phyloP scores from a whole-genome alignment of 2,329 filamentous ascomycete genomes.

The Pyrenochaeta sp. region DNA sequence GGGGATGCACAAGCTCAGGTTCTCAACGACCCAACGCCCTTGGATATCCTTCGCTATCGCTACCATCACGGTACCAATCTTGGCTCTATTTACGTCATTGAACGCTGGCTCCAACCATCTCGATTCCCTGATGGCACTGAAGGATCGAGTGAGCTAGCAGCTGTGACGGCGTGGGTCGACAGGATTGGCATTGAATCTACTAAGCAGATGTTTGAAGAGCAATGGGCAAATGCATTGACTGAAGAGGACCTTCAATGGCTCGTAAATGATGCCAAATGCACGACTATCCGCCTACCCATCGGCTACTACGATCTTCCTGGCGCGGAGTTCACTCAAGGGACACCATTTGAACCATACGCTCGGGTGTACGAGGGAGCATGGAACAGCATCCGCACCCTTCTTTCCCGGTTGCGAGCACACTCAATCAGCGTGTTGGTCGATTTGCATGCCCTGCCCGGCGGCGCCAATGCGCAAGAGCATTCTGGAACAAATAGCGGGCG shows the following conservation, averaged over 20 bases:
- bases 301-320: slow-evolving; percentile 66
- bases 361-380: slow-evolving; percentile 64
- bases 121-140: slow-evolving; percentile 57
- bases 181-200: slow-evolving; percentile 59
- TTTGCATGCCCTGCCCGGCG: slow-evolving; percentile 66
- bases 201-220: slow-evolving; percentile 60
- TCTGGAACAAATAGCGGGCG: slow-evolving; percentile 63
- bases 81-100: slow-evolving; percentile 67
- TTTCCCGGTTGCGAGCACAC: slow-evolving; percentile 54
- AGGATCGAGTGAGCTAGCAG: slow-evolving; percentile 62
- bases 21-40: slow-evolving; percentile 50
- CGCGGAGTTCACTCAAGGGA: slow-evolving; percentile 58
- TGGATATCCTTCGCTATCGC: slow-evolving; percentile 62
- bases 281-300: slow-evolving; percentile 67
- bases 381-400: slow-evolving; percentile 58
- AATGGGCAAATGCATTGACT: slow-evolving; percentile 62
- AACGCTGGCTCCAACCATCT: slow-evolving; percentile 63
- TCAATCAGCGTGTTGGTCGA: slow-evolving; percentile 67
- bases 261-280: slow-evolving; percentile 61
- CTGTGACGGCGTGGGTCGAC: slow-evolving; percentile 59
- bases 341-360: slow-evolving; percentile 60
- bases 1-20: slow-evolving; percentile 24
- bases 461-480: slow-evolving; percentile 64
- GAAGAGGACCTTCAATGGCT: slow-evolving; percentile 64
- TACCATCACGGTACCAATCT: slow-evolving; percentile 69